Conservation (phyloP, 1,284 basidiomycete genomes). For the Cutaneotrichosporon daszewskae region DNA sequence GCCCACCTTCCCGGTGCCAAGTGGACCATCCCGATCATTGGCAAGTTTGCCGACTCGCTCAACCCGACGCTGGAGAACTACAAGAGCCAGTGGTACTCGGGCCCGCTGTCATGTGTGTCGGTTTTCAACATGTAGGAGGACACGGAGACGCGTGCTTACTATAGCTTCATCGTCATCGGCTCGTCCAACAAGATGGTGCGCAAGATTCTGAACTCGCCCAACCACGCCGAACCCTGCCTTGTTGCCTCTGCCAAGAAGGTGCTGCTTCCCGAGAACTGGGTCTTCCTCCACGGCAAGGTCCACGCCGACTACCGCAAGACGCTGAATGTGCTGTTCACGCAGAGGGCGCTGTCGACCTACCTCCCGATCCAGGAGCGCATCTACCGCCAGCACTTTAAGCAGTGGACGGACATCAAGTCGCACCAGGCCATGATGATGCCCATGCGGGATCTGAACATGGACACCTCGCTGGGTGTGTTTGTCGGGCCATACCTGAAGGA, state of each 20-base stretch:
- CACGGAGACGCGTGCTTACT: background rate
- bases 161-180: conserved; percentile 95
- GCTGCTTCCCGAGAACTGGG: conserved; percentile 89
- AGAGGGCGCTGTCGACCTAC: conserved; percentile 87
- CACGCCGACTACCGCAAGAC: conserved; percentile 93
- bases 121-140: conserved; percentile 85
- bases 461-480: conserved; percentile 92
- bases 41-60: conserved; percentile 84
- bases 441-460: conserved; percentile 93
- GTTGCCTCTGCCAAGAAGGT: conserved; percentile 89
- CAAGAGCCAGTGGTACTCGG: conserved; percentile 81
- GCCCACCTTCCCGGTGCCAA: conserved; percentile 71
- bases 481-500: conserved; percentile 85
- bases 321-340: conserved; percentile 88
- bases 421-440: conserved; percentile 76
- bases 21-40: conserved; percentile 93
- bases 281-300: conserved; percentile 88
- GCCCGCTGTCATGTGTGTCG: conserved; percentile 74
- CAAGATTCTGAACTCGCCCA: conserved; percentile 88
- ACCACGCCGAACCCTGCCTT: conserved; percentile 84
- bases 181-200: conserved; percentile 84
- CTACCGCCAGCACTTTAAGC: conserved; percentile 66
- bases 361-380: conserved; percentile 80
- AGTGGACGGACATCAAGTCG: conserved; percentile 58
- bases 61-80: conserved; percentile 83